Conservation (phyloP, 108 stramenopile genomes). For the Conticribra weissflogii region DNA sequence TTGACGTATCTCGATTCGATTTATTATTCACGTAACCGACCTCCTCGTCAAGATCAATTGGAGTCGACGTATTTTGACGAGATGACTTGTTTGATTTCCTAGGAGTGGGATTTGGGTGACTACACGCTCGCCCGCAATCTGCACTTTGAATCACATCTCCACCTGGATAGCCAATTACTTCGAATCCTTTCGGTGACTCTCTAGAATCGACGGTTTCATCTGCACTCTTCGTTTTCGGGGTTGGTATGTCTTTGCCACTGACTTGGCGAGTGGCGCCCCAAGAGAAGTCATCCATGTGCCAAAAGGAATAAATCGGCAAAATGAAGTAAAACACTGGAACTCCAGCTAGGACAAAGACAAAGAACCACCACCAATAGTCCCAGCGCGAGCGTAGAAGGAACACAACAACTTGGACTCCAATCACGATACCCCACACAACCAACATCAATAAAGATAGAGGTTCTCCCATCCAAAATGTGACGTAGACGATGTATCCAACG, state of each 20-base stretch:
- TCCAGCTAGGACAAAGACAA: conserved; percentile 53
- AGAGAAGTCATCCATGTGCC: conserved; percentile 69
- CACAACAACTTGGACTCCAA: conserved; percentile 55
- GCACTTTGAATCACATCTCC: conserved; percentile 6
- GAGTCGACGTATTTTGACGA: conserved; percentile 8
- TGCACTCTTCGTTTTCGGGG: conserved; percentile 10
- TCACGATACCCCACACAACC: conserved; percentile 50
- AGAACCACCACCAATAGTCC: conserved; percentile 67
- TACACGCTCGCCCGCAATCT: not conserved
- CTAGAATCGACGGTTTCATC: conserved; percentile 28
- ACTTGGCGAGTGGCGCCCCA: conserved; percentile 65
- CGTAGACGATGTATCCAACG: conserved; percentile 50
- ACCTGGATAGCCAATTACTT: conserved; percentile 4
- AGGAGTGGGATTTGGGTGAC: not conserved
- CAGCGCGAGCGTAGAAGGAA: conserved; percentile 54
- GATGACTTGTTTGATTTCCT: conserved; percentile 9
- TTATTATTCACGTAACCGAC: conserved; percentile 22
- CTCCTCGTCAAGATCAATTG: conserved; percentile 15
- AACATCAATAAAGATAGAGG: conserved; percentile 46
- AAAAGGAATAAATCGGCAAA: conserved; percentile 60
- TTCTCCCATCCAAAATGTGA: conserved; percentile 51
- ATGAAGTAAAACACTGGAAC: conserved; percentile 67
- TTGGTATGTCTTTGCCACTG: conserved; percentile 9
- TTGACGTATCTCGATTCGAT: conserved; percentile 18
- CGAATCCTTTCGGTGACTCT: conserved; percentile 34